Evolutionary conservation across 2,329 filamentous ascomycete genomes (phyloP), one percentile per base, ranked within the genome.

Genomic region (Fusarium coffeatum): DNA sequence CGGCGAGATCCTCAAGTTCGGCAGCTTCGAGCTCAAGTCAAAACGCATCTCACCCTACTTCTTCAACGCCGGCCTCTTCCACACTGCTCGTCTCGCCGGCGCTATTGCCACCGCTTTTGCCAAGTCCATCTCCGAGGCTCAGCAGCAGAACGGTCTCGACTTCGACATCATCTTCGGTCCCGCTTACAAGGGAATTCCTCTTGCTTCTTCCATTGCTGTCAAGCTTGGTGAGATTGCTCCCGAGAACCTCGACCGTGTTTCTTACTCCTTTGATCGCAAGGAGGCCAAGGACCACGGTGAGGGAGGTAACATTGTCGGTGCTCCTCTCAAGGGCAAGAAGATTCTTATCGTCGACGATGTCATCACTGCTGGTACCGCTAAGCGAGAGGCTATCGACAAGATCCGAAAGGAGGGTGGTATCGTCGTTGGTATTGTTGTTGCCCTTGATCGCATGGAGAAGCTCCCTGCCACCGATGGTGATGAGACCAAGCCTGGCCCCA

Each of bases 211-310:
- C 5, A 91, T 93, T 18, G 87, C 91, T 40, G 88, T 92, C 78
- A 92, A 94, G 79, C 88, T 98, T 15, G 88, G 89, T 55, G 87
- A 90, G 75, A 82, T 94, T 13, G 89, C 93, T 68, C 83, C 87
- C 20, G 81, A 83, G 53, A 88, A 85, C 66, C 96, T 92, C 81
- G 88, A 88, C 59, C 82, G 86, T 45, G 85, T 92, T 60, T 93
- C 90, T 77, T 98, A 97, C 83, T 91, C 90, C 34, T 98, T 97
- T 83, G 97, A 98, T 83, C 89, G 96, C 77, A 98, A 98, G 83
- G 96, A 98, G 83, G 92, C 91, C 76, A 98, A 98, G 85, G 92
- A 93, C 77, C 95, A 98, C 80, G 95, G 96, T 46, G 96, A 99
- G 82, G 95, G 95, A 34, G 95, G 96, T 46, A 92, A 89, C 78